Conservation (phyloP, 2,329 filamentous ascomycete genomes). For the Penicillium sp. region DNA sequence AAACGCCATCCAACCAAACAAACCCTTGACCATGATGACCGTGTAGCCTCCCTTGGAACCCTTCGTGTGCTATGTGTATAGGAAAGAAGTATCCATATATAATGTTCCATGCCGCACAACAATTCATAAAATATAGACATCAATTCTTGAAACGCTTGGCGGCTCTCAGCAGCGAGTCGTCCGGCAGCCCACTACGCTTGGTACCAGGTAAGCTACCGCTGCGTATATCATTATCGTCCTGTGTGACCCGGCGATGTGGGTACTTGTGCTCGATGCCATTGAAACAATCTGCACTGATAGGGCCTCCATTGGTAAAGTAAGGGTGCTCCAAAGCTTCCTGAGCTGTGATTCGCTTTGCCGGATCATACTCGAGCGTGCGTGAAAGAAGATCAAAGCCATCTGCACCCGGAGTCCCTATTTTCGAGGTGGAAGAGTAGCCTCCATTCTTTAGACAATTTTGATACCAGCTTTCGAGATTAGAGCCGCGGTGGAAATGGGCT, state of each 20-base stretch:
- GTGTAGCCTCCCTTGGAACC: too few relatives aligned
- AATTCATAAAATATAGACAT: constrained; percentile 5
- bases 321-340: constrained; percentile 85
- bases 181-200: constrained; percentile 82
- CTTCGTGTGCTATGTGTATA: not conserved
- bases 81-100: not conserved
- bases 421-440: constrained; percentile 54
- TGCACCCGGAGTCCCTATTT: constrained; percentile 62
- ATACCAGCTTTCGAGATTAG: constrained; percentile 78
- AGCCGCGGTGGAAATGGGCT: constrained; percentile 56
- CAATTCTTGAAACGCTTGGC: constrained; percentile 59
- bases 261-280: constrained; percentile 88
- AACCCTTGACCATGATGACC: not conserved
- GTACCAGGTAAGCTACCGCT: constrained; percentile 86
- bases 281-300: constrained; percentile 82
- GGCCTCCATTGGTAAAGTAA: constrained; percentile 75
- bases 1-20: not conserved
- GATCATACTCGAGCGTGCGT: constrained; percentile 88
- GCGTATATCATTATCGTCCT: constrained; percentile 96
- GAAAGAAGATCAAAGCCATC: constrained; percentile 84
- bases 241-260: constrained; percentile 83
- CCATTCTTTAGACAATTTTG: constrained; percentile 68
- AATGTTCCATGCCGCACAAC: not conserved
- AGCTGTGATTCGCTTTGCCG: constrained; percentile 82
- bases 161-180: constrained; percentile 70